These are phyloP conservation scores for Pugionium dolabratum DNA, from an alignment of 345 rosid species.

Conservation along the genomic window DNA sequence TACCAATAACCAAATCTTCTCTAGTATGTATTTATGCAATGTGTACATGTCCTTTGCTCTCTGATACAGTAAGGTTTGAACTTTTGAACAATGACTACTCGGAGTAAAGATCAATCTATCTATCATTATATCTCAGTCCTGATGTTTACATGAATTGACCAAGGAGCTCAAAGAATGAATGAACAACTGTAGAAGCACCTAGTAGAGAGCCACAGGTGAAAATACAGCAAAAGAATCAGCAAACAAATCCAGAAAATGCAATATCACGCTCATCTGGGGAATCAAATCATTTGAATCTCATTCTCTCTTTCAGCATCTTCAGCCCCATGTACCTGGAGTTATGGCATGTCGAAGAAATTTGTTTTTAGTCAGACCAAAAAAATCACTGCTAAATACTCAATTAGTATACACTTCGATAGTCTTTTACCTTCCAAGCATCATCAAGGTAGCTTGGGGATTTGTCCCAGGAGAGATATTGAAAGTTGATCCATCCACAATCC, in stretches of 20 bases:
- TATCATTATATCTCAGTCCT: constrained; percentile 1
- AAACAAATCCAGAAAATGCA: constrained; percentile 11
- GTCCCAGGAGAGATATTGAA: constrained; percentile 79
- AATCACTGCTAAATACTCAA: background rate
- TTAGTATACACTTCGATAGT: background rate
- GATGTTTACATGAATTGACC: background rate
- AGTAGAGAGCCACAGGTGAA: constrained; percentile 20
- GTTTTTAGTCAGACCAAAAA: background rate
- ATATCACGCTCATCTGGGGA: constrained; percentile 2
- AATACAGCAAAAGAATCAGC: constrained; percentile 20
- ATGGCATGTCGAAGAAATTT: background rate
- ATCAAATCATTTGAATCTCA: constrained; percentile 20
- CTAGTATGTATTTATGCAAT: constrained; percentile 12
- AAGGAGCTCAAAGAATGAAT: constrained; percentile 19
- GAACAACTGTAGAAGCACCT: constrained; percentile 13
- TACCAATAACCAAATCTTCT: background rate
- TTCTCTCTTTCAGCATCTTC: constrained; percentile 53
- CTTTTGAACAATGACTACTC: constrained; percentile 5
- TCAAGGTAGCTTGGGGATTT: constrained; percentile 92
- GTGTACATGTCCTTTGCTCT: constrained; percentile 11
- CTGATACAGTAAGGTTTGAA: constrained; percentile 5
- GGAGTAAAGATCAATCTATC: constrained; percentile 16
- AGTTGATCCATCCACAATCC: constrained; percentile 87
- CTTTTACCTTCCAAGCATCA: constrained; percentile 89
- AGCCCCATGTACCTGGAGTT: constrained; percentile 58